Percentiles rank a stretch among this genome's conserved stretches.
These are phyloP conservation scores for Citrus reticulata DNA, from an alignment of 345 rosid genomes.

Conservation along the genomic window DNA sequence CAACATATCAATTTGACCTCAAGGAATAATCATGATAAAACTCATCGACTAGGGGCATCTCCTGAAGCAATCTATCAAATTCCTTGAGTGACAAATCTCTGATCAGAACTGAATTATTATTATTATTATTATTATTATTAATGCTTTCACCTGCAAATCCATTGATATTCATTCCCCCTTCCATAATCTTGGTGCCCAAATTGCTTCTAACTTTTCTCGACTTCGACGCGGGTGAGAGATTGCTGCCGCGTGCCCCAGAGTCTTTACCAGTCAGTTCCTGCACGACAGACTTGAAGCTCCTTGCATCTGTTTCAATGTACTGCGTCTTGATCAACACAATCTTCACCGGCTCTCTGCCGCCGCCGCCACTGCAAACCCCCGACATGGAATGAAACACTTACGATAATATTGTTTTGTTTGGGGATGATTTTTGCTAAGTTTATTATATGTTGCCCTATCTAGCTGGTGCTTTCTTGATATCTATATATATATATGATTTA, in stretches of 20 bases:
- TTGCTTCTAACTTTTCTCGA: background rate
- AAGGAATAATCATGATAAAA: conserved; percentile 15
- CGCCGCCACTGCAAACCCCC: background rate
- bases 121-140: too few relatives aligned
- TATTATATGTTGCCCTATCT: too few relatives aligned
- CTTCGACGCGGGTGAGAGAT: background rate
- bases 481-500: too few relatives aligned
- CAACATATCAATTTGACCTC: background rate
- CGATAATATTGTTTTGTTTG: too few relatives aligned
- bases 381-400: background rate
- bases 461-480: too few relatives aligned
- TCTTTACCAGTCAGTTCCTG: conserved; percentile 55
- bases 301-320: conserved; percentile 44
- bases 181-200: background rate
- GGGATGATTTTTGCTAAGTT: too few relatives aligned
- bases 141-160: too few relatives aligned
- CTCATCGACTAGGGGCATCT: conserved; percentile 40
- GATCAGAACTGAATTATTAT: conserved; percentile 8
- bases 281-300: conserved; percentile 52
- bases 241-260: conserved; percentile 14
- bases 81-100: conserved; percentile 34
- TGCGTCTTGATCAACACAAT: conserved; percentile 45
- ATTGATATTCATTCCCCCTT: too few relatives aligned
- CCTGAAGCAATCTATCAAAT: conserved; percentile 36
- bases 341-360: conserved; percentile 23